Evolutionary conservation across 352 stramenopile species (phyloP), one percentile per base, ranked within the genome.

Genomic region (Pythium coloratum): DNA sequence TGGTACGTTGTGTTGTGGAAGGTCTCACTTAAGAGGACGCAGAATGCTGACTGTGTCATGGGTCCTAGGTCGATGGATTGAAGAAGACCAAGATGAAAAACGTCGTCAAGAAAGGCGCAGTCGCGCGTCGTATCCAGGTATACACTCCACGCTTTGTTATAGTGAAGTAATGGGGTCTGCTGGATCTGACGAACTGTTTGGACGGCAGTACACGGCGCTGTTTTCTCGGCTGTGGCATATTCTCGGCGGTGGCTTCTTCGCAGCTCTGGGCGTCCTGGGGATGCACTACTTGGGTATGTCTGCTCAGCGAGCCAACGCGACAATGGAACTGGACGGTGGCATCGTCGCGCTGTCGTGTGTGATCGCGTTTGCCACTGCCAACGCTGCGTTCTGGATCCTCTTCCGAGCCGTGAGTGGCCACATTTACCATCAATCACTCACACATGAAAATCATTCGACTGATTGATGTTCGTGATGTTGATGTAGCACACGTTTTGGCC

Each of bases 231-330:
- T 88, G 6, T 81, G 72, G 63, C 72, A 78, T 5, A 90, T 90
- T 50, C 71, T 74, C 6, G 64, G 71, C 12, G 81, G 80, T 12
- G 80, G 80, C 1, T 47, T 88, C 14, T 86, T 86, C 34, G 77
- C 83, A 0, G 78, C 80, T 2, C 24, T 90, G 4, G 83, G 83
- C 6, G 81, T 92, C 6, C 71, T 92, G 26, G 80, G 81, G 0
- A 91, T 91, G 83, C 83, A 90, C 59, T 91, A 88, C 68, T 55
- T 89, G 32, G 83, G 83, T n/a, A 91, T 91, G 83, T 67, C 83
- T 54, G 83, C 83, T 0, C 77, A 90, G 64, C 80, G 78, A 54
- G 76, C 81, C 16, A 81, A 88, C 49, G 76, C 77, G 2, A 57
- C 62, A 6, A 82, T 88, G 75, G 62, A 73, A 7, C 72, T 84